Evolutionary conservation across 257 asterid species (phyloP).

Genomic region (Salvia hispanica): DNA sequence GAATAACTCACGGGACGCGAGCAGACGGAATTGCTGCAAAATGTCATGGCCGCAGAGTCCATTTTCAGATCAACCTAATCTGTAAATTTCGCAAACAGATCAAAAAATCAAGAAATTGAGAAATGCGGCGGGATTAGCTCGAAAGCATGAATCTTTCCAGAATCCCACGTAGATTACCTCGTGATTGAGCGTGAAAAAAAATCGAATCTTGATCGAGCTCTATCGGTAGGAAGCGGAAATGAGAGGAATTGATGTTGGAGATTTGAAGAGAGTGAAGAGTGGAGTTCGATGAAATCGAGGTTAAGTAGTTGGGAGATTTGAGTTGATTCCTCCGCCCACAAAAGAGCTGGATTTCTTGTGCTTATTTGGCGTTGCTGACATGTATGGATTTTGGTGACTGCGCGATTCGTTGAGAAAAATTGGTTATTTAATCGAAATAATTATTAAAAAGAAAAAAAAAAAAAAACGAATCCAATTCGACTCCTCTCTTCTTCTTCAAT

Average conservation of each 20-base stretch:
- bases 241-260: neutral
- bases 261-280: conserved; percentile 22
- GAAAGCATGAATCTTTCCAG: neutral
- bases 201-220: conserved; percentile 1
- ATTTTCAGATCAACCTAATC: conserved; percentile 39
- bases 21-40: conserved; percentile 43
- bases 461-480: too few relatives aligned
- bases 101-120: neutral
- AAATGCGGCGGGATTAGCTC: too few relatives aligned
- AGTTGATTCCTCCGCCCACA: conserved; percentile 23
- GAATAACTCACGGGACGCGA: conserved; percentile 43
- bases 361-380: neutral
- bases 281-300: conserved; percentile 33
- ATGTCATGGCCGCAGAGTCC: conserved; percentile 44
- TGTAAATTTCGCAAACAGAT: conserved; percentile 4
- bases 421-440: too few relatives aligned
- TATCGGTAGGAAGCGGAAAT: neutral
- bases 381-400: too few relatives aligned
- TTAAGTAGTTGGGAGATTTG: conserved; percentile 17
- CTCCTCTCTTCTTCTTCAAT: too few relatives aligned
- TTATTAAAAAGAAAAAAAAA: too few relatives aligned
- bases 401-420: too few relatives aligned
- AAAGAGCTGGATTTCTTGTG: conserved; percentile 22
- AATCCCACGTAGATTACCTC: conserved; percentile 2
- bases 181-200: conserved; percentile 7